These are phyloP conservation scores for Russula virescens DNA, from an alignment of 768 basidiomycete species.

Conservation along the genomic window DNA sequence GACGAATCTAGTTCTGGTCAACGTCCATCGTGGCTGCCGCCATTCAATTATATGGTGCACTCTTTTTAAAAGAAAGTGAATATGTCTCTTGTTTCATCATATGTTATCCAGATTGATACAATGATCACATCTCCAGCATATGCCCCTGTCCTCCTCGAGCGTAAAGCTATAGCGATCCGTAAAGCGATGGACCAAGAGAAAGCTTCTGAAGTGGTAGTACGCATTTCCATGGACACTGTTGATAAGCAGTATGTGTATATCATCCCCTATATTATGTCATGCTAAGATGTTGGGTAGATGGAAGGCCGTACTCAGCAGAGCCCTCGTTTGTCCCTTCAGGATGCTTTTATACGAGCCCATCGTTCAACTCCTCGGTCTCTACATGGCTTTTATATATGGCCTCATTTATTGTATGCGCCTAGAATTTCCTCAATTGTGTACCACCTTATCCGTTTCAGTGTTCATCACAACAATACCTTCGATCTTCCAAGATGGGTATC, in stretches of 20 bases:
- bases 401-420: constrained; percentile 18
- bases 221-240: constrained; percentile 42
- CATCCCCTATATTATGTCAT: not conserved
- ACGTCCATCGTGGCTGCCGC: constrained; percentile 51
- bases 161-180: constrained; percentile 46
- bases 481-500: constrained; percentile 53
- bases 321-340: constrained; percentile 62
- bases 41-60: constrained; percentile 50
- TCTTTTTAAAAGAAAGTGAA: constrained; percentile 61
- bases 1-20: constrained; percentile 53
- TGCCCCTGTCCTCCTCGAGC: constrained; percentile 36
- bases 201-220: constrained; percentile 34
- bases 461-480: constrained; percentile 59
- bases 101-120: not conserved
- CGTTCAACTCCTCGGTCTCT: constrained; percentile 58
- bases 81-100: not conserved
- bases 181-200: constrained; percentile 46
- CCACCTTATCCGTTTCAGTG: constrained; percentile 36
- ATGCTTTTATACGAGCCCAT: constrained; percentile 60
- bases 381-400: constrained; percentile 65
- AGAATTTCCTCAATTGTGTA: not conserved
- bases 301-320: constrained; percentile 44
- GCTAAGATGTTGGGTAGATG: constrained; percentile 35
- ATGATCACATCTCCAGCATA: constrained; percentile 25
- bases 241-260: constrained; percentile 38